Evolutionary conservation across 305 asterid genomes (phyloP).

Genomic region (Fraxinus greggii): DNA sequence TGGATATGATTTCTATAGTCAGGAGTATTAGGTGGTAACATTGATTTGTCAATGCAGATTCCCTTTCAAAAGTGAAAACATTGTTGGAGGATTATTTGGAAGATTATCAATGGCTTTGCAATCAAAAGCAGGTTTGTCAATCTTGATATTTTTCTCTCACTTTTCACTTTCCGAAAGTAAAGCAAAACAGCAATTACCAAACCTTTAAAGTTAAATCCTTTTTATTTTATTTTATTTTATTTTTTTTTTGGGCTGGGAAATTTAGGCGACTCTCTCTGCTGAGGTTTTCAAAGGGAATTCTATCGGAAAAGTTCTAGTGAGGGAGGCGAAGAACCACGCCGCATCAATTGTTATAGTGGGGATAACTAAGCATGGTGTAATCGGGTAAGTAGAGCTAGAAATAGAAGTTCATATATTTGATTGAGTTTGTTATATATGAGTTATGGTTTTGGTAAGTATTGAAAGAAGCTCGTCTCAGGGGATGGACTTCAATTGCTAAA

Average conservation of each 20-base stretch:
- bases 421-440: not conserved
- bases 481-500: constrained; percentile 73
- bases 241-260: constrained; percentile 16
- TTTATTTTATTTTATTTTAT: not conserved
- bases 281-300: constrained; percentile 65
- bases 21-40: not conserved
- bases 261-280: constrained; percentile 63
- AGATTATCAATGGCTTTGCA: constrained; percentile 66
- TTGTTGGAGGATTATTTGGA: constrained; percentile 59
- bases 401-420: not conserved
- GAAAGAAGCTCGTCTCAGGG: constrained; percentile 39
- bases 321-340: constrained; percentile 55
- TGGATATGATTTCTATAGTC: not conserved
- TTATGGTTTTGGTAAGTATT: constrained; percentile 4
- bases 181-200: not conserved
- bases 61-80: constrained; percentile 42
- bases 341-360: constrained; percentile 76
- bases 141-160: not conserved
- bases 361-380: constrained; percentile 47
- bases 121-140: constrained; percentile 55
- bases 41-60: constrained; percentile 43
- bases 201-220: not conserved
- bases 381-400: constrained; percentile 47
- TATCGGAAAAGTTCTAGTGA: constrained; percentile 59
- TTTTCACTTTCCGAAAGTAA: constrained; percentile 14